Percentiles rank a stretch among this genome's conserved stretches.
phyloP scores from a whole-genome alignment of 1,284 basidiomycete genomes.

The Ustilago crameri region DNA sequence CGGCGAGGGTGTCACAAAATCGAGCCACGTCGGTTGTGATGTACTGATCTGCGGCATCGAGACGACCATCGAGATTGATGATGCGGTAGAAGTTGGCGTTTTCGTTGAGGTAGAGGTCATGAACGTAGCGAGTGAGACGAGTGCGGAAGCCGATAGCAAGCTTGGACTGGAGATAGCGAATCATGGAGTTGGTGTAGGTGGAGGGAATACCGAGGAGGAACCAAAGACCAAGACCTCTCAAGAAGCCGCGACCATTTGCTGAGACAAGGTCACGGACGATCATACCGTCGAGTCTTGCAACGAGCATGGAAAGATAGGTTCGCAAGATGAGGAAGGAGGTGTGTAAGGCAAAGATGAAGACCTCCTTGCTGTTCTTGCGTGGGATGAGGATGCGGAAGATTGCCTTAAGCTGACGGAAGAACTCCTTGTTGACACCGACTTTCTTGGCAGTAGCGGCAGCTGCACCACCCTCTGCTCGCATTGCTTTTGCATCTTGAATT shows the following conservation, averaged over 20 bases:
- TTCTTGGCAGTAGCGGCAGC: constrained; percentile 65
- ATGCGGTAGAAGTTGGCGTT: constrained; percentile 73
- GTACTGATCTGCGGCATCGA: constrained; percentile 72
- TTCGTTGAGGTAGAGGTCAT: constrained; percentile 80
- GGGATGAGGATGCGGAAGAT: constrained; percentile 66
- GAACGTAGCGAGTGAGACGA: constrained; percentile 87
- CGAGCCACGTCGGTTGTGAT: constrained; percentile 91
- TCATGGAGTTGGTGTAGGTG: constrained; percentile 96
- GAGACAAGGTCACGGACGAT: constrained; percentile 90
- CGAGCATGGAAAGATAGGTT: constrained; percentile 78
- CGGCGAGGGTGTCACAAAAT: constrained; percentile 87
- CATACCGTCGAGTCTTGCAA: constrained; percentile 87
- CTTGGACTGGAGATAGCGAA: constrained; percentile 89
- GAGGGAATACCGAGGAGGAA: constrained; percentile 89
- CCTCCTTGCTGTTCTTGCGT: constrained; percentile 73
- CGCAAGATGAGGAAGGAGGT: constrained; percentile 87
- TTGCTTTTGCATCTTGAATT: constrained; percentile 56
- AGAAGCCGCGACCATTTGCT: constrained; percentile 85
- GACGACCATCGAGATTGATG: constrained; percentile 64
- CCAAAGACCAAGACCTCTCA: constrained; percentile 86
- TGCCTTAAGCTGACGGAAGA: constrained; percentile 74
- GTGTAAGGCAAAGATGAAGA: constrained; percentile 80
- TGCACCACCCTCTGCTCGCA: constrained; percentile 57
- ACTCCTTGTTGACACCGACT: constrained; percentile 77
- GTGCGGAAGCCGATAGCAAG: constrained; percentile 86